phyloP scores from a whole-genome alignment of 768 basidiomycete species.

The Psilocybe sp. region DNA sequence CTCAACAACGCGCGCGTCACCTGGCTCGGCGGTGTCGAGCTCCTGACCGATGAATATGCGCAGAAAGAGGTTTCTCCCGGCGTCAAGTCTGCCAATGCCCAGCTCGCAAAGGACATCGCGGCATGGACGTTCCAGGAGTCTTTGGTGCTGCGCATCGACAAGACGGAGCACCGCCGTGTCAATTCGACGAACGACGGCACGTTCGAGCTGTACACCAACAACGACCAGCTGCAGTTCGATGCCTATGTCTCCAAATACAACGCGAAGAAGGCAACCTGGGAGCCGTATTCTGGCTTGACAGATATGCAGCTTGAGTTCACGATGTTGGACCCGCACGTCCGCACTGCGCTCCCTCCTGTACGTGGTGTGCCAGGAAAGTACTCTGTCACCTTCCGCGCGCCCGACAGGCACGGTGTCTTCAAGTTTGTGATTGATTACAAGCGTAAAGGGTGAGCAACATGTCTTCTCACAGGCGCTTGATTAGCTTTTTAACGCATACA shows the following conservation, averaged over 20 bases:
- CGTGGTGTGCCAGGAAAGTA: constrained; percentile 62
- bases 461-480: not conserved
- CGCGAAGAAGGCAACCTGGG: constrained; percentile 56
- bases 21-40: constrained; percentile 77
- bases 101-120: constrained; percentile 71
- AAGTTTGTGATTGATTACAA: constrained; percentile 93
- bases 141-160: constrained; percentile 75
- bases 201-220: constrained; percentile 78
- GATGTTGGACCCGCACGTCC: constrained; percentile 97
- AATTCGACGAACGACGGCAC: constrained; percentile 48
- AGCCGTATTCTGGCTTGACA: constrained; percentile 62
- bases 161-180: constrained; percentile 67
- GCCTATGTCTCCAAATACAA: constrained; percentile 72
- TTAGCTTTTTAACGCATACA: not conserved
- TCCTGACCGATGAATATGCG: constrained; percentile 77
- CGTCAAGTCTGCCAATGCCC: constrained; percentile 67
- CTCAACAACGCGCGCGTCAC: constrained; percentile 70
- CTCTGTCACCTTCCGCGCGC: constrained; percentile 81
- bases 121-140: constrained; percentile 92
- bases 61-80: constrained; percentile 58
- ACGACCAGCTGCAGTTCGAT: constrained; percentile 79
- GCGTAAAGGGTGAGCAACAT: constrained; percentile 69
- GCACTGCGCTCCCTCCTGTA: constrained; percentile 68
- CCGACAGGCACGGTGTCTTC: constrained; percentile 97
- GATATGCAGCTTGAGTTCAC: constrained; percentile 96